These are phyloP conservation scores for Gossypium gossypioides DNA, from an alignment of 441 rosid genomes.

Conservation along the genomic window DNA sequence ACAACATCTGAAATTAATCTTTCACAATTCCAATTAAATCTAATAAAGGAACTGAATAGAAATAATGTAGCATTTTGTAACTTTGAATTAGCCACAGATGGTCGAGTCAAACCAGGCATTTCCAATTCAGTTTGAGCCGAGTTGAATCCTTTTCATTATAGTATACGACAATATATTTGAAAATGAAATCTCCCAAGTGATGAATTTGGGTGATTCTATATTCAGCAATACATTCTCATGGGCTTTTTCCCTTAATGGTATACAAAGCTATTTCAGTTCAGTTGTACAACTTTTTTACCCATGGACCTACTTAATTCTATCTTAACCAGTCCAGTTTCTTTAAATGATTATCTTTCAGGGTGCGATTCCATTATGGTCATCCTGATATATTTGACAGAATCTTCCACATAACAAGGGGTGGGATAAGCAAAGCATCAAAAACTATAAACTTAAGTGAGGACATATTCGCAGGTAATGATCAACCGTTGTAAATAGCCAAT, in stretches of 20 bases:
- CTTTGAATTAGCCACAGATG: background rate
- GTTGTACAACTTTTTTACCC: background rate
- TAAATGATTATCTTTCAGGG: slow-evolving; percentile 35
- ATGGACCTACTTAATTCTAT: background rate
- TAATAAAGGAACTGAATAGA: background rate
- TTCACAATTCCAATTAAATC: background rate
- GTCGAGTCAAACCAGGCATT: background rate
- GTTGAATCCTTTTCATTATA: background rate
- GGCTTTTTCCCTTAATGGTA: background rate
- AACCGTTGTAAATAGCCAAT: background rate
- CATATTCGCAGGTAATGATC: slow-evolving; percentile 63
- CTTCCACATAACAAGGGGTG: slow-evolving; percentile 93
- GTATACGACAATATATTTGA: background rate
- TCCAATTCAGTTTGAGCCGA: background rate
- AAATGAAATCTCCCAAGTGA: background rate
- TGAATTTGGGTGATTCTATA: background rate
- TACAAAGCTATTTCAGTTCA: background rate
- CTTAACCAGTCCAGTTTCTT: background rate
- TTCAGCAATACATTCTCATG: slow-evolving; percentile 2
- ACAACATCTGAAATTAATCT: background rate
- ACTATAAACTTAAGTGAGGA: slow-evolving; percentile 94
- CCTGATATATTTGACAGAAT: slow-evolving; percentile 92
- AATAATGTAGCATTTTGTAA: background rate
- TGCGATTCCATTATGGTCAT: slow-evolving; percentile 88
- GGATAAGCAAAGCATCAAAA: slow-evolving; percentile 92